Evolutionary conservation across 1,284 basidiomycete genomes (phyloP), one percentile per base, ranked within the genome.

Genomic region (Bjerkandera adusta): DNA sequence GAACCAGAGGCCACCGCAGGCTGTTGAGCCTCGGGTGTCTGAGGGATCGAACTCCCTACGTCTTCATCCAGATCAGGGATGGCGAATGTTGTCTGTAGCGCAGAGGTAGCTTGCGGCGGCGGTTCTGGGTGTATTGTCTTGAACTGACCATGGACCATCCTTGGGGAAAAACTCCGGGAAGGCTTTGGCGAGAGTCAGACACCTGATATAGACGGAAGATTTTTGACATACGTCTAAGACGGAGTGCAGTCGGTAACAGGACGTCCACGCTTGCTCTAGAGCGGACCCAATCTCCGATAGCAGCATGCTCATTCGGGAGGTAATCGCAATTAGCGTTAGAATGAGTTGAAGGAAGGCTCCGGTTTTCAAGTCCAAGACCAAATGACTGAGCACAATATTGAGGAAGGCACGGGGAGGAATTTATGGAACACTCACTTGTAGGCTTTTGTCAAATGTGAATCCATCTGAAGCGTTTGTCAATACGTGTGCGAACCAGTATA

Each of bases 281-380:
- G 59, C 60, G 12, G 72, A 65, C 2, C 62, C 56, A 2, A 84
- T 49, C 44, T 81, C 77, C 26, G 61, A 59, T 13, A 72, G 60
- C n/a, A 87, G 57, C 2, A 63, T 56, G 26, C 67, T 67, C 54
- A 85, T 63, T 47, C 87, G 75, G 1, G 84, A 83, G 29, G 73
- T 68, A 36, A 88, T 73, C 6, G 79, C 81, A 16, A 71, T 67
- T 27, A 89, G 68, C 3, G 77, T 70, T 25, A 90, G 58, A 11
- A 83, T 67, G 8, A 87, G 58, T 50, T 85, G 83, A 3, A 86
- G 66, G 57, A 90, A 90, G 15, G 83, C 81, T 12, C 82, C 85
- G 1, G 77, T 76, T 58, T 85, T 83, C 70, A 89, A 77, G 38
- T 77, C 75, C 18, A 82, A 66, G 25, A 70, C 66, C 47, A 88